Evolutionary conservation across 495 filamentous ascomycete species (phyloP), one percentile per base, ranked within the genome.

Genomic region (Amphirosellinia nigrospora): DNA sequence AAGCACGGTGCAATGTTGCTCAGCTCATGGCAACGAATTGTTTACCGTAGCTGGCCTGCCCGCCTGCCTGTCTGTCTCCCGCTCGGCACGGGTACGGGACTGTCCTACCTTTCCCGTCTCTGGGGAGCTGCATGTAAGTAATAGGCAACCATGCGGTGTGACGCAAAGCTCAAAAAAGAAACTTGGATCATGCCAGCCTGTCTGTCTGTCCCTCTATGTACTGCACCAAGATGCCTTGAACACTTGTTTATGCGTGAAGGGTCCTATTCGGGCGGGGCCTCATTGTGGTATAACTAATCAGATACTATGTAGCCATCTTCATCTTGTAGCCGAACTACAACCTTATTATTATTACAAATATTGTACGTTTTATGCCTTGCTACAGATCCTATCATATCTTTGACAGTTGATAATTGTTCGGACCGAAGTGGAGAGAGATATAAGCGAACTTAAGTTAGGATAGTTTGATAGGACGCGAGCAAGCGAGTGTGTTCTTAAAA

Each of bases 1-100:
- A 64, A 64, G 61, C 61, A 64, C 61, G 61, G 61, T 50, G 43
- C 41, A 64, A 48, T 48, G 45, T 64, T 64, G 10, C 46, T 65
- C 63, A 65, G 63, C 63, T 65, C 46, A 23, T 21, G 46, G 45
- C 46, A 13, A 52, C 16, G 32, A 23, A 56, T 19, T 58, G 16
- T 36, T 41, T 34, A 10, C 43, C 28, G 43, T n/a, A 15, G 28
- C 61, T n/a, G n/a, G n/a, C n/a, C n/a, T n/a, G n/a, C n/a, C n/a
- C n/a, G n/a, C n/a, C n/a, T n/a, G n/a, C n/a, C n/a, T 41, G 28
- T 6, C 32, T 39, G 46, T 21, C 45, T 65, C 30, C 28, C 52
- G 32, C 32, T 36, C 63, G 63, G 46, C 63, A 53, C 63, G 63
- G 53, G 63, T 65, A 41, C 55, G 32, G 10, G 46, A 32, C 43